Conservation (phyloP, 1,139 yeast genomes). For the Lodderomyces beijingensis region DNA sequence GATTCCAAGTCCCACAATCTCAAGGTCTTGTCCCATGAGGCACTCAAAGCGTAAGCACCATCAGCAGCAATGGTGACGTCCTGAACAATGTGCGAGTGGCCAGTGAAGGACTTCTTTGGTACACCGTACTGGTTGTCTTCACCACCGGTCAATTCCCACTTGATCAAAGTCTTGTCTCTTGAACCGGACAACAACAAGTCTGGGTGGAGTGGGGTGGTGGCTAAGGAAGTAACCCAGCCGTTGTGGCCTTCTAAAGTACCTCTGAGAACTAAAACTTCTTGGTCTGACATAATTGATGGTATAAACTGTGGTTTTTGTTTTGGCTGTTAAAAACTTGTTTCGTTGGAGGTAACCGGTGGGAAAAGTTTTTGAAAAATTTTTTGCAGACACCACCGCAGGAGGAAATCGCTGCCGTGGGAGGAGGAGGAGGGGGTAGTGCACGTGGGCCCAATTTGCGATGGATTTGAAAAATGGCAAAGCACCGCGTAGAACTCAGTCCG, state of each 20-base stretch:
- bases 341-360: background rate
- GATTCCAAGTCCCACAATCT: constrained; percentile 97
- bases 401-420: too few species aligned
- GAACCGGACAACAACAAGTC: constrained; percentile 97
- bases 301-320: background rate
- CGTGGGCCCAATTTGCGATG: background rate
- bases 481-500: constrained; percentile 1
- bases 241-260: constrained; percentile 94
- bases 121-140: constrained; percentile 97
- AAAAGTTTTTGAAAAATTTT: background rate
- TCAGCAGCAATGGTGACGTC: constrained; percentile 98
- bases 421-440: constrained; percentile 4
- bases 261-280: constrained; percentile 98
- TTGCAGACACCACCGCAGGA: too few species aligned
- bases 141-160: constrained; percentile 96
- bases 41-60: constrained; percentile 97
- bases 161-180: constrained; percentile 97
- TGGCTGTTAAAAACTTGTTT: background rate
- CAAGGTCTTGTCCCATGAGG: constrained; percentile 99
- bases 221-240: constrained; percentile 96
- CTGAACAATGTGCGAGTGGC: constrained; percentile 99
- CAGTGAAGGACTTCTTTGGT: constrained; percentile 95
- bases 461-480: background rate
- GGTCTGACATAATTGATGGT: constrained; percentile 49
- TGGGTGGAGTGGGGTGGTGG: constrained; percentile 98